These are phyloP conservation scores for Talaromyces sp. DNA, from an alignment of 2,329 filamentous ascomycete genomes.

Conservation along the genomic window DNA sequence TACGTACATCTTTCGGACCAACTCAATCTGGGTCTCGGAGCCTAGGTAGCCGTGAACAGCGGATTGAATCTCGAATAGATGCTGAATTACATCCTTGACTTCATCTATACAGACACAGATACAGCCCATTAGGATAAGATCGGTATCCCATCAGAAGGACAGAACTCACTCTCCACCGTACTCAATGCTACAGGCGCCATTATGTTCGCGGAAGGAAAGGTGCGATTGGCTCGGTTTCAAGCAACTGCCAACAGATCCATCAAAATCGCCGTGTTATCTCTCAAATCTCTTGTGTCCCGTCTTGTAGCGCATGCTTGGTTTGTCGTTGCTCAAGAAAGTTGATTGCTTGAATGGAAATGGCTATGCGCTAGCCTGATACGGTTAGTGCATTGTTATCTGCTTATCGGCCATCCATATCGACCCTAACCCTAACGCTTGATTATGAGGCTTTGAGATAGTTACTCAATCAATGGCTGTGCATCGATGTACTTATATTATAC, in stretches of 20 bases:
- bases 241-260: too few species aligned
- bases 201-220: not conserved
- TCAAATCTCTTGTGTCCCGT: not conserved
- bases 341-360: not conserved
- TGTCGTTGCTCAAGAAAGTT: not conserved
- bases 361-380: not conserved
- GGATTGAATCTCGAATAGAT: conserved; percentile 58
- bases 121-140: not conserved
- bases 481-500: too few species aligned
- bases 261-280: too few species aligned
- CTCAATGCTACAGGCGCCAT: conserved; percentile 35
- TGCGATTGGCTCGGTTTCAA: too few species aligned
- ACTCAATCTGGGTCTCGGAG: conserved; percentile 51
- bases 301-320: not conserved
- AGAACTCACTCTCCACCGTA: conserved; percentile 31
- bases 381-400: not conserved
- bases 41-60: conserved; percentile 56
- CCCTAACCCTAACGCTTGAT: conserved; percentile 7
- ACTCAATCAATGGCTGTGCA: too few species aligned
- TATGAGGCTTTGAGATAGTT: too few species aligned
- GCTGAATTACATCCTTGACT: conserved; percentile 57
- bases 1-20: conserved; percentile 53
- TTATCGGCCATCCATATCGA: not conserved
- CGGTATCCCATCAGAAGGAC: not conserved
- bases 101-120: conserved; percentile 45